Conservation (phyloP, 139 green algal genomes). For the Chlamydomonas sphaeroides region DNA sequence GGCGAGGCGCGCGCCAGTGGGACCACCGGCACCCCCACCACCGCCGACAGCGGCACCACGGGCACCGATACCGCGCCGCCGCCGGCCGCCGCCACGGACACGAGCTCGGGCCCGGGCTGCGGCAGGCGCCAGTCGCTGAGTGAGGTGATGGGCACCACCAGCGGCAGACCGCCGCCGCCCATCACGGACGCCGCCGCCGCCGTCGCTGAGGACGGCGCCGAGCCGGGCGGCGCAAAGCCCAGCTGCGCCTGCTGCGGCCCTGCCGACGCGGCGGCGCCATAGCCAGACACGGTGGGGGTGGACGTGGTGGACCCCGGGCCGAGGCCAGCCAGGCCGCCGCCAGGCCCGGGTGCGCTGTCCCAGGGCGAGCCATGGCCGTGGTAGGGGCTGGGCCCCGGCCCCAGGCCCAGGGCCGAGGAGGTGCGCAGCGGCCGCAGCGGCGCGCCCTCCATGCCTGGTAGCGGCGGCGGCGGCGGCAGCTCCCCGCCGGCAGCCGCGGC, state of each 20-base stretch:
- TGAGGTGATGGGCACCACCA: constrained; percentile 22
- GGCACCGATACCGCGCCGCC: background rate
- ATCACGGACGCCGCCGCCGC: background rate
- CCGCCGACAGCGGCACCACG: background rate
- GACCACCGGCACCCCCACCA: background rate
- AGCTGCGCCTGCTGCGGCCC: background rate
- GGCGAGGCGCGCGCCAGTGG: background rate
- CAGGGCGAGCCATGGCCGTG: constrained; percentile 17
- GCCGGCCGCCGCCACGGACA: background rate
- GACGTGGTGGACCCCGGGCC: background rate
- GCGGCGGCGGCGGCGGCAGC: background rate
- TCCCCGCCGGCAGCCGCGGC: background rate
- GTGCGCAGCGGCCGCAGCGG: constrained; percentile 30
- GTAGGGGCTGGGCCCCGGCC: constrained; percentile 27
- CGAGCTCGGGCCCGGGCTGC: background rate
- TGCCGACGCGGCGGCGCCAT: background rate
- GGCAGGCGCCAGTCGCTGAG: constrained; percentile 33
- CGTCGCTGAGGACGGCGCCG: background rate
- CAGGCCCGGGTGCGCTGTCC: background rate
- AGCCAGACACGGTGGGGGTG: constrained; percentile 13
- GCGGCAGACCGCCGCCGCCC: background rate
- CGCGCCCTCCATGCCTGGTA: background rate
- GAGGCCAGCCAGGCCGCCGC: background rate
- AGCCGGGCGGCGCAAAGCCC: background rate
- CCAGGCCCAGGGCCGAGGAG: background rate